Percentiles rank a stretch among this genome's conserved stretches.
These are phyloP conservation scores for Vicia sativa DNA, from an alignment of 306 rosid species.

Conservation along the genomic window DNA sequence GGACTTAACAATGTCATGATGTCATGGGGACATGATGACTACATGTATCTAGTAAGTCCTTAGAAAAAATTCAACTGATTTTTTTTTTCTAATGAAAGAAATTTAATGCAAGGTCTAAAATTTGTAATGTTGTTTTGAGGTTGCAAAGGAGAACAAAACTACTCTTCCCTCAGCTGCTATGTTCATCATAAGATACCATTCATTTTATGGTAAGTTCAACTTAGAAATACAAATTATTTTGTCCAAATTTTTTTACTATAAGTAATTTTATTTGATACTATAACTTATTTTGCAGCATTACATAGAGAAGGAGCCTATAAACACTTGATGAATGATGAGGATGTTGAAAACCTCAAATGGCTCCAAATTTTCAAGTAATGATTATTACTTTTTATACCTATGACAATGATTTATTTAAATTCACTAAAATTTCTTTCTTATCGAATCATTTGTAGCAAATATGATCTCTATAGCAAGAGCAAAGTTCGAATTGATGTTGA, in stretches of 20 bases:
- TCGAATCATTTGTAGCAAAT: slow-evolving; percentile 54
- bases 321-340: slow-evolving; percentile 78
- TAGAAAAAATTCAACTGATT: not conserved
- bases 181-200: slow-evolving; percentile 85
- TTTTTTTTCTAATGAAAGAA: not conserved
- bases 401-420: too few relatives aligned
- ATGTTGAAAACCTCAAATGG: slow-evolving; percentile 76
- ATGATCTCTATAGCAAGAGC: slow-evolving; percentile 90
- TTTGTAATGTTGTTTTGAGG: slow-evolving; percentile 48
- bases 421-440: not conserved
- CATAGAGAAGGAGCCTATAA: slow-evolving; percentile 67
- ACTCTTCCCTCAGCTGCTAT: slow-evolving; percentile 82
- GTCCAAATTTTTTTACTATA: not conserved
- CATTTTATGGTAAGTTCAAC: slow-evolving; percentile 64
- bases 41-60: slow-evolving; percentile 72
- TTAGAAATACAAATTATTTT: not conserved
- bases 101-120: slow-evolving; percentile 2
- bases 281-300: slow-evolving; percentile 55
- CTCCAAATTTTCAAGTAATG: slow-evolving; percentile 69
- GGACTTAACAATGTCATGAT: slow-evolving; percentile 78
- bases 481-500: slow-evolving; percentile 63
- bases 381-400: not conserved
- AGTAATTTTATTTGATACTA: slow-evolving; percentile 1
- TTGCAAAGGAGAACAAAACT: slow-evolving; percentile 66
- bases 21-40: slow-evolving; percentile 97